Evolutionary conservation across 2,329 filamentous ascomycete species (phyloP).

Genomic region (Metarhizium anisopliae): DNA sequence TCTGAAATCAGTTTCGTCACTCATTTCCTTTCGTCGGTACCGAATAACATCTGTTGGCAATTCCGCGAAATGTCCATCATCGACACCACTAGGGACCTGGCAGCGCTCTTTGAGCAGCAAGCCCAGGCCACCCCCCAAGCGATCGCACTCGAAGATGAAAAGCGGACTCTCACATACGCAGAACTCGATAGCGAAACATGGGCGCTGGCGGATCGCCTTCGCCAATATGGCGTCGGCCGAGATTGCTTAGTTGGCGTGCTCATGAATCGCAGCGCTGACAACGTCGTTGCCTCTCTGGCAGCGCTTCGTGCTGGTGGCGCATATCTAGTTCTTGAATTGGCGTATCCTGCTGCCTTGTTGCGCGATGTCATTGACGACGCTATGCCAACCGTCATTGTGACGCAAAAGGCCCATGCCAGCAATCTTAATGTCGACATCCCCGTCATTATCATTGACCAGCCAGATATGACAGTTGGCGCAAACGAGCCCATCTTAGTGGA

Average conservation of each 20-base stretch:
- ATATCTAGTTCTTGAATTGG: conserved; percentile 71
- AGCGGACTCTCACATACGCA: conserved; percentile 58
- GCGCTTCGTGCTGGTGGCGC: conserved; percentile 71
- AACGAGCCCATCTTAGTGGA: conserved; percentile 18
- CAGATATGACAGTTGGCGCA: conserved; percentile 17
- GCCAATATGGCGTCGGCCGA: conserved; percentile 58
- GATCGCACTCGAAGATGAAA: conserved; percentile 64
- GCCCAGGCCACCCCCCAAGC: conserved; percentile 59
- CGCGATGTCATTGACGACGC: conserved; percentile 72
- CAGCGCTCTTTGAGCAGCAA: conserved; percentile 62
- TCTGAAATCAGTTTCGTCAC: background rate
- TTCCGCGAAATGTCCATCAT: conserved; percentile 48
- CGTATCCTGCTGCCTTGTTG: conserved; percentile 65
- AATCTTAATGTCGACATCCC: conserved; percentile 57
- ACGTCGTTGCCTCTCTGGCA: conserved; percentile 70
- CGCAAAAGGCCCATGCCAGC: conserved; percentile 52
- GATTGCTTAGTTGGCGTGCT: conserved; percentile 69
- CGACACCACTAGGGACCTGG: conserved; percentile 63
- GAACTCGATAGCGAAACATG: conserved; percentile 62
- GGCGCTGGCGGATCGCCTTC: conserved; percentile 55
- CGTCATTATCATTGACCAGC: conserved; percentile 54
- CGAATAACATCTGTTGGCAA: background rate
- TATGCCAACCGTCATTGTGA: conserved; percentile 61
- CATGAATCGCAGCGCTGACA: conserved; percentile 66
- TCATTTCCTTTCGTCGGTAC: background rate